Percentiles rank a stretch among this genome's conserved stretches.
Evolutionary conservation across 1,284 basidiomycete genomes (phyloP).

Genomic region (Ustilago hordei): DNA sequence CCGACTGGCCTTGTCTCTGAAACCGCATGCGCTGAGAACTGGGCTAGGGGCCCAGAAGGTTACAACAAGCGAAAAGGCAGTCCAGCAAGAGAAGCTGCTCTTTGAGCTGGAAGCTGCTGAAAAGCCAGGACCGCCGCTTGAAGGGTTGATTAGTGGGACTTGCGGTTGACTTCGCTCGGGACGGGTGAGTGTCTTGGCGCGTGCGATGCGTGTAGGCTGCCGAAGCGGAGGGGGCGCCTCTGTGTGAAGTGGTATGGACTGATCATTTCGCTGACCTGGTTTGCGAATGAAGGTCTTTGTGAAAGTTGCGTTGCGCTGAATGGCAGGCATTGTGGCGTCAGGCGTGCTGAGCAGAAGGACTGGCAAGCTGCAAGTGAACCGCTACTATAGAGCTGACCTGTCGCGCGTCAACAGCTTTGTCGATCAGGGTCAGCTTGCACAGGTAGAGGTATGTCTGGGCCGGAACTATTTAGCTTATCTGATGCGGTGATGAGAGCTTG

Average conservation of each 20-base stretch:
- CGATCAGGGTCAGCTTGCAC: neutral
- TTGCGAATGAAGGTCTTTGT: constrained; percentile 66
- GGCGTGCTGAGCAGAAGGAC: neutral
- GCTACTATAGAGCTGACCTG: neutral
- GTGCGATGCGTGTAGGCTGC: constrained; percentile 65
- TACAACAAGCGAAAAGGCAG: constrained; percentile 45
- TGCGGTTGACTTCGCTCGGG: constrained; percentile 75
- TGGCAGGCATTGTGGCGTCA: constrained; percentile 30
- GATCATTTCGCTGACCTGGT: constrained; percentile 53
- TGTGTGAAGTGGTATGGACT: constrained; percentile 60
- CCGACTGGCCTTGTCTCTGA: constrained; percentile 55
- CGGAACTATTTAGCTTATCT: neutral
- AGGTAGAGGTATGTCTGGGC: too few relatives aligned
- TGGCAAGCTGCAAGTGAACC: neutral
- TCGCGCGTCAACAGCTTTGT: neutral
- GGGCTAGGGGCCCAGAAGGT: constrained; percentile 67
- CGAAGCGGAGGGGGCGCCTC: constrained; percentile 66
- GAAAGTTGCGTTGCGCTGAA: constrained; percentile 49
- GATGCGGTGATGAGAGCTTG: neutral
- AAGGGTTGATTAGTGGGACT: constrained; percentile 81
- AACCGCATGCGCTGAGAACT: constrained; percentile 69
- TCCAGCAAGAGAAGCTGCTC: constrained; percentile 52
- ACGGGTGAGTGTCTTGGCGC: constrained; percentile 78
- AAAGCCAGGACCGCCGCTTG: constrained; percentile 58
- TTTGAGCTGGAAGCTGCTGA: constrained; percentile 21